Conservation (phyloP, 2,329 filamentous ascomycete species). For the Claviceps citrina region DNA sequence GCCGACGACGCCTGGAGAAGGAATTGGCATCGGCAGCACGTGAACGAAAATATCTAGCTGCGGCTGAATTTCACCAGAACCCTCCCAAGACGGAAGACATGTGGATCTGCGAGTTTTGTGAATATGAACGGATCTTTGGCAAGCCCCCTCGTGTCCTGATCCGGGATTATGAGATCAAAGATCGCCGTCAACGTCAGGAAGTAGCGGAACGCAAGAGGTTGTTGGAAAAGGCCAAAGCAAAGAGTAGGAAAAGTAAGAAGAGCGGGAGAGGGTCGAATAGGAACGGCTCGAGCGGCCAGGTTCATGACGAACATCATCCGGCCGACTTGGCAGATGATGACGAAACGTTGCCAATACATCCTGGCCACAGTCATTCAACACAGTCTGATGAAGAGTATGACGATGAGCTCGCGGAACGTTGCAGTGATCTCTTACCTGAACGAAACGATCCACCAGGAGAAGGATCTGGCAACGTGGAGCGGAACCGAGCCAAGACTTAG, state of each 20-base stretch:
- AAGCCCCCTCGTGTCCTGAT: conserved; percentile 70
- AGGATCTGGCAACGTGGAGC: conserved; percentile 8
- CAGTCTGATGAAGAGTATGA: conserved; percentile 26
- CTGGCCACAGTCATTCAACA: conserved; percentile 20
- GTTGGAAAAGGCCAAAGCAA: conserved; percentile 86
- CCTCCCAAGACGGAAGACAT: conserved; percentile 56
- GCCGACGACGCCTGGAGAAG: conserved; percentile 49
- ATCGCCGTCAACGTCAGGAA: conserved; percentile 67
- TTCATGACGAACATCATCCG: conserved; percentile 12
- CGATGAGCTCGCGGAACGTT: conserved; percentile 18
- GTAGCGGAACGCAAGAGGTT: conserved; percentile 73
- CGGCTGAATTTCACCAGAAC: conserved; percentile 60
- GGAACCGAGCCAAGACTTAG: conserved; percentile 7
- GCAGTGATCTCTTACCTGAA: conserved; percentile 11
- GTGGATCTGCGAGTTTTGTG: conserved; percentile 97
- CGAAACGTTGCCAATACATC: conserved; percentile 11
- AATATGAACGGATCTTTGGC: conserved; percentile 95
- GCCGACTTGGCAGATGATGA: conserved; percentile 11
- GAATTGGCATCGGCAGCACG: conserved; percentile 62
- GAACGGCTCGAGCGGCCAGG: conserved; percentile 12
- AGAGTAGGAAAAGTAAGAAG: conserved; percentile 81
- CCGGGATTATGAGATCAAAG: conserved; percentile 85
- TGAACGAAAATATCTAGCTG: conserved; percentile 61
- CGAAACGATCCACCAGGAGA: conserved; percentile 4
- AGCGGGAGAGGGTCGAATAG: conserved; percentile 38